Evolutionary conservation across 2,329 filamentous ascomycete genomes (phyloP).

Genomic region (Ceratocystiopsis brevicomis): DNA sequence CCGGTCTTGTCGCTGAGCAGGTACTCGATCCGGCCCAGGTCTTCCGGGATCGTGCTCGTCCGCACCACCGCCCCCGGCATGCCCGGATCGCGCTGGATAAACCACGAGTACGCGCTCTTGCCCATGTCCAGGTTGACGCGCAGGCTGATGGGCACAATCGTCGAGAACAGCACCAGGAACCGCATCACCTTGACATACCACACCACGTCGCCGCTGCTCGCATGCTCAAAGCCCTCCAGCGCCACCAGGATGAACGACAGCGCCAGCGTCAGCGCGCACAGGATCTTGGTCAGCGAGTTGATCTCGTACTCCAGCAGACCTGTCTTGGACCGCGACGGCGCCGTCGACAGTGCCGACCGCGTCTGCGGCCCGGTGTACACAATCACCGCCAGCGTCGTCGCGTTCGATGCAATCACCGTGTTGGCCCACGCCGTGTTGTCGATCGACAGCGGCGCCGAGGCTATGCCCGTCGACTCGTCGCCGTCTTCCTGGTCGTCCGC

Average conservation of each 20-base stretch:
- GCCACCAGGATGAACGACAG: conserved; percentile 79
- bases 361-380: conserved; percentile 92
- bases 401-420: conserved; percentile 87
- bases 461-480: conserved; percentile 8
- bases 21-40: conserved; percentile 89
- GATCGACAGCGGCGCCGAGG: conserved; percentile 53
- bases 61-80: conserved; percentile 86
- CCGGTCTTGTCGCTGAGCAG: conserved; percentile 93
- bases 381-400: conserved; percentile 70
- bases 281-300: conserved; percentile 88
- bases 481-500: not conserved
- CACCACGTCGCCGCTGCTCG: conserved; percentile 33
- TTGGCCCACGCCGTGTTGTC: conserved; percentile 99
- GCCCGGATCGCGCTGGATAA: conserved; percentile 78
- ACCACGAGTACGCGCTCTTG: conserved; percentile 88
- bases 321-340: conserved; percentile 79
- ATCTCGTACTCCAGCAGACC: conserved; percentile 91
- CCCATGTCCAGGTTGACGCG: conserved; percentile 94
- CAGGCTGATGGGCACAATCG: conserved; percentile 91
- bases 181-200: conserved; percentile 98
- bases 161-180: conserved; percentile 97
- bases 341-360: conserved; percentile 80
- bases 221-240: conserved; percentile 56
- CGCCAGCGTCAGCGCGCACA: conserved; percentile 72
- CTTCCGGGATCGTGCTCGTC: conserved; percentile 93